These are phyloP conservation scores for Hypholoma sublateritium DNA, from an alignment of 768 basidiomycete genomes.

Conservation along the genomic window DNA sequence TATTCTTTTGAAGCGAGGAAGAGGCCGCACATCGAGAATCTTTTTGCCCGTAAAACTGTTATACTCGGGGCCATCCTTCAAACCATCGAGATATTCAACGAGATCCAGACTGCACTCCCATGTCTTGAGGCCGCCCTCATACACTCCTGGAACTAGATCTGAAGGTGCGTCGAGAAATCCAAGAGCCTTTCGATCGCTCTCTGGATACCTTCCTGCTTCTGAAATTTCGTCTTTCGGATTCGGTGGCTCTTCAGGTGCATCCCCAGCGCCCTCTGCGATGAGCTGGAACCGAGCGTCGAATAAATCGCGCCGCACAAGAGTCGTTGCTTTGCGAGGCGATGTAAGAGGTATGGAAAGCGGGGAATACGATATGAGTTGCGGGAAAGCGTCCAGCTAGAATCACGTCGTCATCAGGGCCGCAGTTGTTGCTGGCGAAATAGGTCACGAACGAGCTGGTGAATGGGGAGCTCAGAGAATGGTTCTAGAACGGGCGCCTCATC, in stretches of 20 bases:
- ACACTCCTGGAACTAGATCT: conserved; percentile 88
- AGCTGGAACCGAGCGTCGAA: conserved; percentile 97
- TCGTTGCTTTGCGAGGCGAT: conserved; percentile 27
- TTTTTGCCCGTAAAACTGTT: conserved; percentile 44
- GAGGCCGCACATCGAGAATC: conserved; percentile 67
- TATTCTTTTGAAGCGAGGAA: not conserved
- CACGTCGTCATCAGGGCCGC: not conserved
- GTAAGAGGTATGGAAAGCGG: conserved; percentile 55
- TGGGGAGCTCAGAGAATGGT: conserved; percentile 31
- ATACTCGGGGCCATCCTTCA: conserved; percentile 17
- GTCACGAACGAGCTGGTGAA: conserved; percentile 35
- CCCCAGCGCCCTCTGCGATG: conserved; percentile 53
- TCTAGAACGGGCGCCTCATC: conserved; percentile 7
- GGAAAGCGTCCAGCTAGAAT: conserved; percentile 65
- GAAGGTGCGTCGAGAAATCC: conserved; percentile 79
- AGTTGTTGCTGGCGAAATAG: conserved; percentile 10
- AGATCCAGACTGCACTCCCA: conserved; percentile 97
- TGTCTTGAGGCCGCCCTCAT: conserved; percentile 96
- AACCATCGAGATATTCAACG: conserved; percentile 57
- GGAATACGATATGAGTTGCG: conserved; percentile 78
- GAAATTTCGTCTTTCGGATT: conserved; percentile 9
- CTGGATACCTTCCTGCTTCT: not conserved
- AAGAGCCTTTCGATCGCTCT: conserved; percentile 31
- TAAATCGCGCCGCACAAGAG: conserved; percentile 78
- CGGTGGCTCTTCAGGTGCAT: conserved; percentile 21